phyloP scores from a whole-genome alignment of 2,329 filamentous ascomycete genomes.

The Pleurostoma richardsiae region DNA sequence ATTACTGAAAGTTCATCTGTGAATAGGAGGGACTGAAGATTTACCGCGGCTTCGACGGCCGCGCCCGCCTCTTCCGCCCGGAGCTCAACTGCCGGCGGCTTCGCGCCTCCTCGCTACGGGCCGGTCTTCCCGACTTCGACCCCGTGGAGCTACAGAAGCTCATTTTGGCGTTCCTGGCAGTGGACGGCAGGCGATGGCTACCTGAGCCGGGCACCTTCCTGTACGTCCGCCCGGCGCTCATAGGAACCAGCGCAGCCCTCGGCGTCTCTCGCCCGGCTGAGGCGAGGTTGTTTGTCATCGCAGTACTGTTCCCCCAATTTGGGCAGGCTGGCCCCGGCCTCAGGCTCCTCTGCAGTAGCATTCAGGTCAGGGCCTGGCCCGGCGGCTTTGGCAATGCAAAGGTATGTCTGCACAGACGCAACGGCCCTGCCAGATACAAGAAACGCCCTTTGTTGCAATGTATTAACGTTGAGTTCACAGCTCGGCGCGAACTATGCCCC shows the following conservation, averaged over 20 bases:
- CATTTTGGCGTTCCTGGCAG: constrained; percentile 51
- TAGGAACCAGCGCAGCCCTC: constrained; percentile 54
- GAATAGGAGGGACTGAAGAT: constrained; percentile 58
- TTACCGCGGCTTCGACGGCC: constrained; percentile 65
- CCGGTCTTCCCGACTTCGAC: constrained; percentile 61
- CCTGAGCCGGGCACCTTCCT: constrained; percentile 54
- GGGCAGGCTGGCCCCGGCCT: constrained; percentile 26
- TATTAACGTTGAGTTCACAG: neutral
- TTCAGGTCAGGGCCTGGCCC: constrained; percentile 63
- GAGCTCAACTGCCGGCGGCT: constrained; percentile 56
- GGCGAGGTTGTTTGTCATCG: constrained; percentile 61
- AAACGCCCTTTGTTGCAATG: neutral
- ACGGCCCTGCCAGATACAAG: neutral
- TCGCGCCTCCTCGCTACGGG: constrained; percentile 42
- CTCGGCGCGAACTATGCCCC: constrained; percentile 65
- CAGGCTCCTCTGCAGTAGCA: constrained; percentile 51
- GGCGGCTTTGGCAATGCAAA: constrained; percentile 66
- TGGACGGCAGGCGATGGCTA: constrained; percentile 56
- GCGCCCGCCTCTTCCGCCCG: constrained; percentile 62
- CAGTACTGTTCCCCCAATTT: constrained; percentile 19
- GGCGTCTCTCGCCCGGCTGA: constrained; percentile 60
- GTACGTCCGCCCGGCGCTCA: constrained; percentile 63
- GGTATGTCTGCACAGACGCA: constrained; percentile 22
- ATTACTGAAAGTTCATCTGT: too few relatives aligned
- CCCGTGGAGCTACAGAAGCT: constrained; percentile 59